Percentiles rank a stretch among this genome's conserved stretches.
phyloP scores from a whole-genome alignment of 2,329 filamentous ascomycete genomes.

The Tolypocladium cylindrosporum region DNA sequence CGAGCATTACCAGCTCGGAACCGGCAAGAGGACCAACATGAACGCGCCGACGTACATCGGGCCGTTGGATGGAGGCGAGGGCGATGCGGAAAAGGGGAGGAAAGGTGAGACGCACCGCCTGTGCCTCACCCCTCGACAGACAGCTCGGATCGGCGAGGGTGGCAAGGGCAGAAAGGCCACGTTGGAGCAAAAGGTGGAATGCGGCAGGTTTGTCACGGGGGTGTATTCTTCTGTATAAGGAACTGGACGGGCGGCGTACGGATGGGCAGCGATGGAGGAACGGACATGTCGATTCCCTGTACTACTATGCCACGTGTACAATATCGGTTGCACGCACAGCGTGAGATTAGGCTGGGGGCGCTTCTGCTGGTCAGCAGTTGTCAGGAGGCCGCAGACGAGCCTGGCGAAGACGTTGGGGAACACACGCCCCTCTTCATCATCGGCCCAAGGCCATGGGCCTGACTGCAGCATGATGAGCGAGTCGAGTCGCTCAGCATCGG shows the following conservation, averaged over 20 bases:
- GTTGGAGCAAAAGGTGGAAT: constrained; percentile 81
- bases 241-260: not conserved
- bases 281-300: not conserved
- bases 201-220: constrained; percentile 70
- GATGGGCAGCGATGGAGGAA: not conserved
- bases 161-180: constrained; percentile 58
- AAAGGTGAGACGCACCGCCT: constrained; percentile 61
- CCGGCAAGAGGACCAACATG: constrained; percentile 76
- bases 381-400: not conserved
- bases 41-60: constrained; percentile 68
- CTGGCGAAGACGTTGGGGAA: not conserved
- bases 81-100: constrained; percentile 50
- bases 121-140: constrained; percentile 68
- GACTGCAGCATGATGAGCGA: no score
- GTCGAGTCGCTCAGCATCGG: no score
- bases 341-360: not conserved
- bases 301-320: not conserved
- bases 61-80: constrained; percentile 54
- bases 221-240: constrained; percentile 61
- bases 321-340: not conserved
- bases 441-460: not conserved
- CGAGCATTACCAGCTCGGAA: constrained; percentile 87
- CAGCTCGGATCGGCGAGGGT: constrained; percentile 50
- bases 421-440: not conserved
- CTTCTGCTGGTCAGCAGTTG: not conserved